Conservation (phyloP, 2,329 filamentous ascomycete genomes). For the Dactylellina haptotyla region DNA sequence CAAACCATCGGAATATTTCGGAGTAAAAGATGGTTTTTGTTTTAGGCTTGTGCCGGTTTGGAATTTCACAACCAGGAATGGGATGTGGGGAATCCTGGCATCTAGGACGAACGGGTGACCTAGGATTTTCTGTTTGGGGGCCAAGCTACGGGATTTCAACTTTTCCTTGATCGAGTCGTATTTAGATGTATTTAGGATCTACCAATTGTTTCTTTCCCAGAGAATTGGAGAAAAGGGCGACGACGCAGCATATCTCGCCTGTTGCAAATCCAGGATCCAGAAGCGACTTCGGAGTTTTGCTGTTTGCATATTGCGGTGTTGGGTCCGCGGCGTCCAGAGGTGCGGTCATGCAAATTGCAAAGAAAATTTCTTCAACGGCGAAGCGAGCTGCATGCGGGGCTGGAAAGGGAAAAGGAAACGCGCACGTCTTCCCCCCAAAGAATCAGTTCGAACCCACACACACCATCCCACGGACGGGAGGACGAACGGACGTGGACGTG, state of each 20-base stretch:
- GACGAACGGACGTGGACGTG: constrained; percentile 1
- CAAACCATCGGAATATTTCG: constrained; percentile 50
- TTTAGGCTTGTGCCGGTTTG: constrained; percentile 5
- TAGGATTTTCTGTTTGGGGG: too few relatives aligned
- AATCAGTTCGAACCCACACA: too few relatives aligned
- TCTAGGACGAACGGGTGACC: too few relatives aligned
- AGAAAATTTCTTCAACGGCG: constrained; percentile 38
- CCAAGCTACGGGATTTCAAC: too few relatives aligned
- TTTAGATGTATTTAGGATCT: too few relatives aligned
- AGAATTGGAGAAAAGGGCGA: too few relatives aligned
- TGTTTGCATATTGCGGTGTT: background rate
- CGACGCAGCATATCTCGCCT: too few relatives aligned
- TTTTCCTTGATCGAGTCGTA: too few relatives aligned
- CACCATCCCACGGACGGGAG: too few relatives aligned
- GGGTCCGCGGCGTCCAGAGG: background rate
- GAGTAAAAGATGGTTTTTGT: constrained; percentile 1
- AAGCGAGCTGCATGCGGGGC: too few relatives aligned
- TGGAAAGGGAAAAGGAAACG: constrained; percentile 6
- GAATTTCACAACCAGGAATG: constrained; percentile 1
- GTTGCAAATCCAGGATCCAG: too few relatives aligned
- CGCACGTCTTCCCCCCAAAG: too few relatives aligned
- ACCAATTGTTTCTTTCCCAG: background rate
- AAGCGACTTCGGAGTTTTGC: constrained; percentile 24
- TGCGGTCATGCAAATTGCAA: constrained; percentile 17
- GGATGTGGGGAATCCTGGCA: constrained; percentile 46